Conservation (phyloP, 1,139 yeast genomes). For the Sugiyamaella neomexicana region DNA sequence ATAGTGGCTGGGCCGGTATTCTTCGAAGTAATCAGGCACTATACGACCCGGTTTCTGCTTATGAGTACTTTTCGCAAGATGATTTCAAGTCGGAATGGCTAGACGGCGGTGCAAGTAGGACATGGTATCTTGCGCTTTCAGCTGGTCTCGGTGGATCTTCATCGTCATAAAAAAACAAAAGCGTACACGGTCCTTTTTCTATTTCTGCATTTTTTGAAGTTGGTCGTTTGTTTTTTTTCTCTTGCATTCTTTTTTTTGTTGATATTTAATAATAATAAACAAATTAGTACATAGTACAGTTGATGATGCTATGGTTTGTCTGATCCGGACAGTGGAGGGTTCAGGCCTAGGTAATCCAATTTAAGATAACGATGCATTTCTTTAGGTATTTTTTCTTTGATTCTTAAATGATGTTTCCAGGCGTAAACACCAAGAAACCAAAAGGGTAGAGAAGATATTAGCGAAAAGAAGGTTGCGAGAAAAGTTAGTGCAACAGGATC, state of each 20-base stretch:
- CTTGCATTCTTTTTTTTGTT: conserved; percentile 3
- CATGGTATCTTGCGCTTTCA: conserved; percentile 84
- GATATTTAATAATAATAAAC: neutral
- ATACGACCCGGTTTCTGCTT: conserved; percentile 65
- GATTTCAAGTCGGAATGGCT: conserved; percentile 53
- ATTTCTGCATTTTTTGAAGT: conserved; percentile 7
- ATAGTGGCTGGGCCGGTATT: conserved; percentile 88
- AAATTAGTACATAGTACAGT: neutral
- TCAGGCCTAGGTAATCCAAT: conserved; percentile 1
- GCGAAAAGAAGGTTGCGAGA: conserved; percentile 12
- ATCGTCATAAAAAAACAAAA: conserved; percentile 9
- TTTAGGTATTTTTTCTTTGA: conserved; percentile 12
- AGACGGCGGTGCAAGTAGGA: conserved; percentile 85
- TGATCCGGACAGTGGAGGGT: neutral
- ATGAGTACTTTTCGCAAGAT: conserved; percentile 60
- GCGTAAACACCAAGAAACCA: conserved; percentile 18
- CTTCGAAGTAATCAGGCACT: conserved; percentile 77
- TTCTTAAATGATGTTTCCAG: conserved; percentile 19
- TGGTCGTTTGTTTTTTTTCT: neutral
- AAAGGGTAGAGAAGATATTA: conserved; percentile 14
- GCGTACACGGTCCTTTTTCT: neutral
- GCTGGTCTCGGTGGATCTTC: conserved; percentile 43
- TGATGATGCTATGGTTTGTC: neutral
- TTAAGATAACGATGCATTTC: conserved; percentile 14
- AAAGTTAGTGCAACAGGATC: conserved; percentile 17